phyloP scores from a whole-genome alignment of 805 yeast genomes.

The Yarrowia keelungensis region DNA sequence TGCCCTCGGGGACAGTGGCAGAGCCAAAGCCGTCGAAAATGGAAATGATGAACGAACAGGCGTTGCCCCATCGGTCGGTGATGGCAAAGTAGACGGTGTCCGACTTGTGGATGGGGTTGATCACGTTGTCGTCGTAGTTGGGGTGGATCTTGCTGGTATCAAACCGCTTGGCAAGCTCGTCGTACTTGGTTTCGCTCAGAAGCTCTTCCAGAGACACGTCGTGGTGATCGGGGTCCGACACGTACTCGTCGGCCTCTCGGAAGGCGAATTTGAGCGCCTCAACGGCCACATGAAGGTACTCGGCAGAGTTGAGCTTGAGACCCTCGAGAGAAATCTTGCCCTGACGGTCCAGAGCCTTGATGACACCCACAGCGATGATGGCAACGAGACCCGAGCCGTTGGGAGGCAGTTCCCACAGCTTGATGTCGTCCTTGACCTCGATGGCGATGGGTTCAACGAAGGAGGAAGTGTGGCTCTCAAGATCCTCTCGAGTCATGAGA shows the following conservation, averaged over 20 bases:
- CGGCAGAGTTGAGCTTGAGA: slow-evolving; percentile 67
- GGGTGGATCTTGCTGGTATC: slow-evolving; percentile 52
- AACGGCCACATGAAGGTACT: slow-evolving; percentile 70
- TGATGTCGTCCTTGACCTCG: slow-evolving; percentile 53
- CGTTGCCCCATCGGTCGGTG: slow-evolving; percentile 73
- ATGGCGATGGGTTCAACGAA: slow-evolving; percentile 69
- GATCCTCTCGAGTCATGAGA: slow-evolving; percentile 61
- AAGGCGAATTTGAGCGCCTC: slow-evolving; percentile 77
- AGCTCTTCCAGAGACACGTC: slow-evolving; percentile 54
- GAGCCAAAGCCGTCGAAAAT: slow-evolving; percentile 74
- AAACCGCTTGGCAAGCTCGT: slow-evolving; percentile 59
- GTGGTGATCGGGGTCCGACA: slow-evolving; percentile 60
- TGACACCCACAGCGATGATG: slow-evolving; percentile 69
- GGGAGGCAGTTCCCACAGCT: slow-evolving; percentile 84
- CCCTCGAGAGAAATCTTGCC: slow-evolving; percentile 54
- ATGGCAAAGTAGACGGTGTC: slow-evolving; percentile 77
- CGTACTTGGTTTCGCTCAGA: slow-evolving; percentile 59
- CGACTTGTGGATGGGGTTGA: slow-evolving; percentile 64
- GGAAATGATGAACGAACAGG: slow-evolving; percentile 81
- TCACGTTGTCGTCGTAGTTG: slow-evolving; percentile 54
- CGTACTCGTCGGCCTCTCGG: slow-evolving; percentile 75
- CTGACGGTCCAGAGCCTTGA: slow-evolving; percentile 59
- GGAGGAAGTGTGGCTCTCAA: slow-evolving; percentile 63
- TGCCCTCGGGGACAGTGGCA: slow-evolving; percentile 63
- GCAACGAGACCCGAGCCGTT: slow-evolving; percentile 85